Base-by-base conservation (phyloP, 371 early-diverging fungal genomes). In the Funneliformis caledonium region DNA sequence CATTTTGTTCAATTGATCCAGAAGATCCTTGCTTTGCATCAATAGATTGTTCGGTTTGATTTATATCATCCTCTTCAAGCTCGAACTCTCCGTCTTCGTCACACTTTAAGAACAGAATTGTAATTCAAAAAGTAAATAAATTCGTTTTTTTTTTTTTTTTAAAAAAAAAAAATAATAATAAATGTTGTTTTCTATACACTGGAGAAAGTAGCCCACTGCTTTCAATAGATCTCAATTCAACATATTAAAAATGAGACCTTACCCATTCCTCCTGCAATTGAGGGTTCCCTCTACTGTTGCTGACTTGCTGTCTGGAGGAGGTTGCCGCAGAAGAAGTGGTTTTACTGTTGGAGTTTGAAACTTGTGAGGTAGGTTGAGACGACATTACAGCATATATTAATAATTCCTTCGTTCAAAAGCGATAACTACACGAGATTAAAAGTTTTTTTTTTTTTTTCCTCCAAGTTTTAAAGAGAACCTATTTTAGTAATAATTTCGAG, bases 21-120 rank as follows among this genome's bases (percentile, higher is more conserved):
- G 74, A 19, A n/a, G 60, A 76, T 10, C 26, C 16, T 60, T 50
- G 59, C 19, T 56, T 61, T 37, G 8, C 76, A 60, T 9, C 12
- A 14, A 48, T 3, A 14, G 26, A 16, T 12, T 76, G 50, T 45
- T 78, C 19, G 0, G 43, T 19, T 33, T 16, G 43, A 42, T 26
- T 43, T 10, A 69, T 69, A 14, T 8, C 69, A 64, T 33, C n/a
- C 37, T 78, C 78, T 68, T 78, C 78, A 14, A 78, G 62, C 14
- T 78, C 78, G 26, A 78, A 78, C 42, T 78, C 78, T 4, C 78
- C 78, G 48, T 78, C 78, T 22, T 78, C 78, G 33, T 78, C 78
- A 5, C 78, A 67, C 78, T 78, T 74, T 33, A 37, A 19, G 4
- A 19, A 56, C 8, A 59, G 14, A n/a, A 22, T 12, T 9, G 16